Evolutionary conservation across 2,329 filamentous ascomycete genomes (phyloP), one percentile per base, ranked within the genome.

Genomic region (Paraconiothyrium brasiliense): DNA sequence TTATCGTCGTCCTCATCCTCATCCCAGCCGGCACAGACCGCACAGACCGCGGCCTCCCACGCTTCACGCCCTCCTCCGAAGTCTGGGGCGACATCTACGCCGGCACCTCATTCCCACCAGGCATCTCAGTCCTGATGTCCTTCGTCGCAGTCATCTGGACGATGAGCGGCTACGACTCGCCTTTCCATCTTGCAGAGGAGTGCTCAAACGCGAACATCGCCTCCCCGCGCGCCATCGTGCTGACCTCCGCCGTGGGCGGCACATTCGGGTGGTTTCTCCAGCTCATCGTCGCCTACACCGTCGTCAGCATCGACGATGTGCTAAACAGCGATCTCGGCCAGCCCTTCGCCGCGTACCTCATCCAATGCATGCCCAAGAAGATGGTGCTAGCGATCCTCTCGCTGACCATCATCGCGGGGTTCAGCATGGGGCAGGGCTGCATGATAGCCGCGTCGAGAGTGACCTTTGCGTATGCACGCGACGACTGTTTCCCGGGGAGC

Each of bases 141-240:
- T 93, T 92, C 73, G 85, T 91, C 47, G 84, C 85, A 32, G 89
- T 90, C 37, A 90, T 91, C 64, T 90, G 88, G 88, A 90, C 88
- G 5, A 89, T 89, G 82, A 73, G 84, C 83, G 88, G 89, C 44
- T 91, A 90, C 72, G 89, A 91, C 75, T 84, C 84, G 0, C 87
- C 89, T 0, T 92, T 92, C 75, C 90, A 92, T 77, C 78, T 92
- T n/a, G 85, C 87, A 3, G 90, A 93, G 72, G 90, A 93, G 76
- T 92, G 90, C 76, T 89, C 87, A 62, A 92, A 92, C 67, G 90
- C 90, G 32, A 88, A 86, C 67, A 79, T 92, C 49, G 90, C 90
- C 34, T 86, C 89, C 10, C 90, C 90, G 0, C 86, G 90, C 13
- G 90, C 90, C 8, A 93, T 92, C 56, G 86, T 92, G 41, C 81